Base-by-base conservation (phyloP, 208 protist genomes). In the Wallacemonas collosoma region DNA sequence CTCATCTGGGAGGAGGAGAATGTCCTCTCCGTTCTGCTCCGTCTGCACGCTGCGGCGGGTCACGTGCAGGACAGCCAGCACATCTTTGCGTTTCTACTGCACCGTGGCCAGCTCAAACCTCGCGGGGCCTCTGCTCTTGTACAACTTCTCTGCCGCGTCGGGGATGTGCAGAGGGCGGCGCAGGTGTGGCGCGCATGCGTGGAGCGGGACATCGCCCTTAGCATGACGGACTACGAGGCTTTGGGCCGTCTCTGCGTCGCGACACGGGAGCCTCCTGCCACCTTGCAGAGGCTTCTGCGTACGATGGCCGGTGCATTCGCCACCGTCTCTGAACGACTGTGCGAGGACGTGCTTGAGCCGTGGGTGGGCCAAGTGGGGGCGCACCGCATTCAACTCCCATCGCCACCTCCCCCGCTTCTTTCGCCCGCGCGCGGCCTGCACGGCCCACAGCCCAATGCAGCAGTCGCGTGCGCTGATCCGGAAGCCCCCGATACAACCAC, bases 111-210 rank as follows among this genome's bases (percentile, higher is more conserved):
- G 9, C 75, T 92, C n/a, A 77, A 82, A 1, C 68, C 74, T 48
- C 89, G 89, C 3, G 92, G 73, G 40, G 83, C 75, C 11, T 88
- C 85, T 3, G 73, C 75, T 1, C 89, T 86, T 72, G 61, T 94
- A n/a, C 69, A 65, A 7, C 87, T 82, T 68, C 83, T 77, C 41
- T 94, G 89, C 57, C 17, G 45, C 9, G 8, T 1, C 43, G 64
- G 48, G 7, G 69, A 81, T 64, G 73, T 75, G 2, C 50, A 51
- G 15, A 66, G 78, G 48, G 82, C 81, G 11, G 81, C 88, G 51
- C 82, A 75, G 12, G 75, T 83, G 17, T 89, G 87, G 58, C 75
- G 73, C 44, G 79, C 73, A 55, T 82, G 80, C 12, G 68, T 83
- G 6, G 48, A 76, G n/a, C 78, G 80, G 44, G 63, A 75, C 11